Evolutionary conservation across 257 asterid species (phyloP).

Genomic region (Asclepias syriaca): DNA sequence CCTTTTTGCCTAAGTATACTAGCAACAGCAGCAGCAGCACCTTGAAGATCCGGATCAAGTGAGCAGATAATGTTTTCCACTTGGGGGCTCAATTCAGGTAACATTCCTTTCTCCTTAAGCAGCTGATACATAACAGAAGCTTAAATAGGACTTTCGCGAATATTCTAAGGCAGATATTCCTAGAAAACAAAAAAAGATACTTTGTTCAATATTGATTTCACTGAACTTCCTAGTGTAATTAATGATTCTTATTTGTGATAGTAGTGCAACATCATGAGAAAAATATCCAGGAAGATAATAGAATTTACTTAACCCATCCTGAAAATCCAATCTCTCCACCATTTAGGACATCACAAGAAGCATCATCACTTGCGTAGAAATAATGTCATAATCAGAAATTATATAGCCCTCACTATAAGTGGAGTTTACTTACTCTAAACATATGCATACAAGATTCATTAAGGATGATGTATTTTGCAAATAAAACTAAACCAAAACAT

Average conservation of each 20-base stretch:
- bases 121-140: slow-evolving; percentile 34
- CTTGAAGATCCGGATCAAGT: slow-evolving; percentile 69
- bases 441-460: neutral
- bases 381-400: neutral
- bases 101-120: slow-evolving; percentile 79
- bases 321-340: neutral
- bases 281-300: neutral
- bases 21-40: slow-evolving; percentile 73
- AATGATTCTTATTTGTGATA: neutral
- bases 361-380: neutral
- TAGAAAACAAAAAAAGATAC: neutral
- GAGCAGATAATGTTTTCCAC: slow-evolving; percentile 83
- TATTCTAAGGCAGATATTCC: slow-evolving; percentile 2
- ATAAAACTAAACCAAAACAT: neutral
- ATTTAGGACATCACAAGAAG: neutral
- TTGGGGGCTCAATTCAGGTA: slow-evolving; percentile 65
- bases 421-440: neutral
- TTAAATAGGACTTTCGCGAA: neutral
- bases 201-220: neutral
- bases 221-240: neutral
- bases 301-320: neutral
- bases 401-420: neutral
- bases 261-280: neutral
- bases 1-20: slow-evolving; percentile 76
- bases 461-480: neutral